Conservation (phyloP, 2,329 filamentous ascomycete genomes). For the Chaetomium sp. region DNA sequence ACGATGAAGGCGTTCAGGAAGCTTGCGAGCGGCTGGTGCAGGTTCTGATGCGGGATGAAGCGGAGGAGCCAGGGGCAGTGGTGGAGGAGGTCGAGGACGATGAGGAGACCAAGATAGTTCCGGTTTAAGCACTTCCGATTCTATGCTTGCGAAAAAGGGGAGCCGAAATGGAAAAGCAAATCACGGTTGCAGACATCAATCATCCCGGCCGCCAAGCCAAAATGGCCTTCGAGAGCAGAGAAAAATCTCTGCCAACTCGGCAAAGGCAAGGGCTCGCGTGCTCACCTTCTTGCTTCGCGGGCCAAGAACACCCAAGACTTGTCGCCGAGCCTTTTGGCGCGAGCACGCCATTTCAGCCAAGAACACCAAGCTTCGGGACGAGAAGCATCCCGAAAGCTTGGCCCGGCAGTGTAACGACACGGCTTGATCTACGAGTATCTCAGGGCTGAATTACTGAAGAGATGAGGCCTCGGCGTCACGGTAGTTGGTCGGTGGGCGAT, state of each 20-base stretch:
- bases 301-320: constrained; percentile 9
- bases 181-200: neutral
- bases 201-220: neutral
- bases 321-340: neutral
- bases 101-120: constrained; percentile 36
- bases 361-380: constrained; percentile 6
- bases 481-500: no score
- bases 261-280: constrained; percentile 7
- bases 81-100: constrained; percentile 49
- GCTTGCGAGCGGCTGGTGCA: constrained; percentile 87
- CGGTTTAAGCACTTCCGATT: constrained; percentile 36
- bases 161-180: neutral
- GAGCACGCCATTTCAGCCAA: constrained; percentile 1
- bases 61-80: constrained; percentile 34
- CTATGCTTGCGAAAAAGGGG: no score
- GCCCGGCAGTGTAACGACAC: neutral
- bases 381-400: constrained; percentile 7
- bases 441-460: no score
- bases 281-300: constrained; percentile 1
- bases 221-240: no score
- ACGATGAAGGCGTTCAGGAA: constrained; percentile 74
- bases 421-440: no score
- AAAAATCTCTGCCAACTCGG: neutral
- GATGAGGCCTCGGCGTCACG: no score
- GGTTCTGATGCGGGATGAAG: constrained; percentile 70